These are phyloP conservation scores for Ricinus communis DNA, from an alignment of 345 rosid genomes.

Conservation along the genomic window DNA sequence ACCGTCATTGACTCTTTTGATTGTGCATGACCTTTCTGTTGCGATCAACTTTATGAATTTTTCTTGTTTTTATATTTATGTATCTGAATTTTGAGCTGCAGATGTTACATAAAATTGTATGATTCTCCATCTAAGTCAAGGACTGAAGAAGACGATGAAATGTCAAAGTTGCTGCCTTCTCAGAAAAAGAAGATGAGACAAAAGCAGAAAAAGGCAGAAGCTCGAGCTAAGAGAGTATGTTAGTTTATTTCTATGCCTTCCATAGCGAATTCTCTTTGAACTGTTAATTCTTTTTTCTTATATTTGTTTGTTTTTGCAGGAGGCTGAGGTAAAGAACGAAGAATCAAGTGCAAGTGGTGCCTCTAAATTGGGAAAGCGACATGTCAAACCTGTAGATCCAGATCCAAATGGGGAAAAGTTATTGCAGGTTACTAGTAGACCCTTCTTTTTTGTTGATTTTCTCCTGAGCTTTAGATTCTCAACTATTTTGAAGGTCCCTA, in stretches of 20 bases:
- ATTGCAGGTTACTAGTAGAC: constrained; percentile 64
- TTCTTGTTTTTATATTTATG: background rate
- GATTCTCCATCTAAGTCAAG: constrained; percentile 79
- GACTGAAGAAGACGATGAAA: constrained; percentile 70
- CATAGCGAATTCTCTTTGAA: constrained; percentile 7
- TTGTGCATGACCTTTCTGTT: background rate
- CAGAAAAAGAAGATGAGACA: constrained; percentile 91
- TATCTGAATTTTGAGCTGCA: constrained; percentile 37
- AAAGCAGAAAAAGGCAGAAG: constrained; percentile 94
- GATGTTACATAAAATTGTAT: constrained; percentile 85
- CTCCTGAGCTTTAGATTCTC: background rate
- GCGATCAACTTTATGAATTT: background rate
- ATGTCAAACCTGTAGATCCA: constrained; percentile 87
- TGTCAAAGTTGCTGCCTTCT: constrained; percentile 78
- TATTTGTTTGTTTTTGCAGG: constrained; percentile 46
- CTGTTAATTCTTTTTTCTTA: constrained; percentile 24
- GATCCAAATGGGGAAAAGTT: constrained; percentile 93
- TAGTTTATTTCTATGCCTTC: constrained; percentile 13
- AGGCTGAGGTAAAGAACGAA: constrained; percentile 86
- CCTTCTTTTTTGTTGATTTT: constrained; percentile 1
- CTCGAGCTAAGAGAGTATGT: constrained; percentile 90
- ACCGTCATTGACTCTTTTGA: background rate
- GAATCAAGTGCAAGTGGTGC: constrained; percentile 64
- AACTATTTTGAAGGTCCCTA: constrained; percentile 2
- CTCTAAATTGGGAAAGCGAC: constrained; percentile 85